Base-by-base conservation (phyloP, 2,329 filamentous ascomycete genomes). In the Ambrosiella xylebori region DNA sequence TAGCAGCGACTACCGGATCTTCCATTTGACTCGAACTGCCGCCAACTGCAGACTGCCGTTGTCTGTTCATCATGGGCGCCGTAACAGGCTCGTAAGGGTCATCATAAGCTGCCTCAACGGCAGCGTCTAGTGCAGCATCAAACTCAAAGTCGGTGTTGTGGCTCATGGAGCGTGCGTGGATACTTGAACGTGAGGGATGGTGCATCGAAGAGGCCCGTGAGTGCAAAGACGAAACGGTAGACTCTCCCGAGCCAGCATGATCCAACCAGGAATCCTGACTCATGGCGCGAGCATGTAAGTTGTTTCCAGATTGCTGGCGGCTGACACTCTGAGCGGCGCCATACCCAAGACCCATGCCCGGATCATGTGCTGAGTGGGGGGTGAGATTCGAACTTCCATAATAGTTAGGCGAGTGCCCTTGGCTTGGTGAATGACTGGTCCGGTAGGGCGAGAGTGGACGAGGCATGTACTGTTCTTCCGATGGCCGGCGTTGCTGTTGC, bases 71-170 rank as follows among this genome's bases (percentile, higher is more conserved):
- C 11, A 60, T 71, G 6, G 75, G 69, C 15, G n/a, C n/a, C n/a
- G 76, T 75, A 68, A 79, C 81, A 3, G 86, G 86, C 66, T 95
- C 89, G 62, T 88, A 86, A 0, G 87, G 87, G 62, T 96, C 89
- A 67, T 95, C 86, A 68, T 97, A 98, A 4, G 91, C 93, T 55
- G 91, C 91, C 69, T 97, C 93, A 7, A 97, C 90, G 12, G 93
- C 93, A 27, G 90, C 91, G 71, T 97, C 91, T 49, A 97, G 76
- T 3, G 93, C 93, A 7, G 88, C 89, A 69, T 96, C 90, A 63
- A 97, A 95, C 66, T 95, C 90, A 6, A 87, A 85, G 67, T 95
- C 88, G 0, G 88, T 93, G 37, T 78, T 81, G 50, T 82, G 82
- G 62, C 86, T 91, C 2, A 76, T 67, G 40, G 75, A 76, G 54